Percentiles rank a stretch among this genome's conserved stretches.
Conservation (phyloP, 2,329 filamentous ascomycete species). For the Penicillium sp. region DNA sequence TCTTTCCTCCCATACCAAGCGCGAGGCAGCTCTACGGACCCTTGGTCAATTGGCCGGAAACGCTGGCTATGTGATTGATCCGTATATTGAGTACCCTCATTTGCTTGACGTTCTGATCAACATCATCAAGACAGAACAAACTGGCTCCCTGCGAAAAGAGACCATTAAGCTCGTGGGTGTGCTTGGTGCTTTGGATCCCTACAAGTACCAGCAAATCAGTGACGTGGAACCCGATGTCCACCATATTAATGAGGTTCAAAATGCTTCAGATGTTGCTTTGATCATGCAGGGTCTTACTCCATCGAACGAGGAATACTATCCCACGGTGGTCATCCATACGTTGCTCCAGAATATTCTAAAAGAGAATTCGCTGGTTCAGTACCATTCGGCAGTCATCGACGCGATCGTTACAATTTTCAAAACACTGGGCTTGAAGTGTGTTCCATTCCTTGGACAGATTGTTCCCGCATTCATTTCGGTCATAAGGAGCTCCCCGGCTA, state of each 20-base stretch:
- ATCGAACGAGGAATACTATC: conserved; percentile 97
- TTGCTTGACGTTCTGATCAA: conserved; percentile 89
- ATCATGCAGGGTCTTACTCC: conserved; percentile 98
- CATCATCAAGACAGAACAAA: conserved; percentile 91
- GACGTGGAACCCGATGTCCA: conserved; percentile 85
- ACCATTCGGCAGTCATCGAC: conserved; percentile 92
- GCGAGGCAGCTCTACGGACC: conserved; percentile 87
- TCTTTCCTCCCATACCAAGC: conserved; percentile 84
- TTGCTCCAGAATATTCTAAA: conserved; percentile 84
- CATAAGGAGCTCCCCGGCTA: conserved; percentile 77
- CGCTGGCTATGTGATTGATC: conserved; percentile 95
- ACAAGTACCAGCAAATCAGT: conserved; percentile 91
- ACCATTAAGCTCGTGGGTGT: conserved; percentile 97
- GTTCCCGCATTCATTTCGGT: conserved; percentile 91
- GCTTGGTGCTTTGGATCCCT: conserved; percentile 89
- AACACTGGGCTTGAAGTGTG: conserved; percentile 92
- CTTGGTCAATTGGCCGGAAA: conserved; percentile 92
- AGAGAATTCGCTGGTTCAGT: conserved; percentile 84
- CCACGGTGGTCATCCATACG: conserved; percentile 95
- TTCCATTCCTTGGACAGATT: conserved; percentile 90
- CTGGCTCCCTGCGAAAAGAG: conserved; percentile 82
- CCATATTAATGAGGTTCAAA: conserved; percentile 66
- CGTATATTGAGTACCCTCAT: conserved; percentile 93
- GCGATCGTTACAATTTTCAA: conserved; percentile 99
- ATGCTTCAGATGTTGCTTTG: conserved; percentile 87